Percentiles rank a stretch among this genome's conserved stretches.
These are phyloP conservation scores for Ceratobasidium sp. DNA, from an alignment of 1,284 basidiomycete genomes.

Conservation along the genomic window DNA sequence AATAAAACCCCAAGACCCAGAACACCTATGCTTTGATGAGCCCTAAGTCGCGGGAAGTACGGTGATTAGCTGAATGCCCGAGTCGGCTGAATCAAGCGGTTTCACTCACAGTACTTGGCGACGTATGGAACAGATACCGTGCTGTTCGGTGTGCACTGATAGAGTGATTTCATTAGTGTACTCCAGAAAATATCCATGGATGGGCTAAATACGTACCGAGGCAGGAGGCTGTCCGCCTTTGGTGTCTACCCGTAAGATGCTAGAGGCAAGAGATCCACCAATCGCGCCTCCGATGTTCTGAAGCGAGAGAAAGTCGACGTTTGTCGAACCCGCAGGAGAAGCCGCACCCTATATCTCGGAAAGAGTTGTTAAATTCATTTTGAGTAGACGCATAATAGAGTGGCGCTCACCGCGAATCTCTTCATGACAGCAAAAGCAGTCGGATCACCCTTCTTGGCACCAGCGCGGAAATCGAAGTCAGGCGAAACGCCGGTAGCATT, in stretches of 20 bases:
- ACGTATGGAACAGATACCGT: constrained; percentile 22
- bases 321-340: constrained; percentile 33
- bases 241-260: constrained; percentile 37
- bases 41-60: neutral
- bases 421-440: constrained; percentile 31
- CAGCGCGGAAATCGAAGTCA: constrained; percentile 29
- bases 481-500: constrained; percentile 31
- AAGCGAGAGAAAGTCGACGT: constrained; percentile 38
- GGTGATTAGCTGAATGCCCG: constrained; percentile 13
- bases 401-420: constrained; percentile 21
- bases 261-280: constrained; percentile 36
- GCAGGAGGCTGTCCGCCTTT: constrained; percentile 45
- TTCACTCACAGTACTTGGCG: constrained; percentile 5
- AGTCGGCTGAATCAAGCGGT: neutral
- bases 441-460: constrained; percentile 30
- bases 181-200: neutral
- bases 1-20: constrained; percentile 26
- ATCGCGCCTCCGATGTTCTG: constrained; percentile 31
- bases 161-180: constrained; percentile 1
- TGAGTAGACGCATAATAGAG: too few relatives aligned
- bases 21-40: too few relatives aligned
- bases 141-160: constrained; percentile 21
- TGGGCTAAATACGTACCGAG: constrained; percentile 1
- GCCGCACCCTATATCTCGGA: constrained; percentile 16
- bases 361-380: neutral